phyloP scores from a whole-genome alignment of 805 yeast genomes.

The Nakazawaea siamensis region DNA sequence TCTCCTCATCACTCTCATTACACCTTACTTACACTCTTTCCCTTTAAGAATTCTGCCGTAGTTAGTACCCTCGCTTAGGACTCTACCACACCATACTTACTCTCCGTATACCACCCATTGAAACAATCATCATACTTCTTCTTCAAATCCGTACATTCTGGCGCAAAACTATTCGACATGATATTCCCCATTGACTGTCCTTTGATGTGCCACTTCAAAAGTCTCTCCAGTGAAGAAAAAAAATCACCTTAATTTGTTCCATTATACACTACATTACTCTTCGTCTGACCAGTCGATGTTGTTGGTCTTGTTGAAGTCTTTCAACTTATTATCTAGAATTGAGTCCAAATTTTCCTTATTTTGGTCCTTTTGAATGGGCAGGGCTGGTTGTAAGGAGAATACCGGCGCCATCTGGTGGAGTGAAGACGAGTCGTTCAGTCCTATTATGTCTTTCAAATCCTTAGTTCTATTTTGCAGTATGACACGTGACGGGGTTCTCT shows the following conservation, averaged over 20 bases:
- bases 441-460: conserved; percentile 8
- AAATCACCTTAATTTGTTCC: too few species aligned
- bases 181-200: conserved; percentile 56
- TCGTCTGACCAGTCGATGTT: conserved; percentile 9
- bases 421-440: conserved; percentile 6
- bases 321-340: conserved; percentile 4
- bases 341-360: conserved; percentile 5
- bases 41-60: conserved; percentile 45
- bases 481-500: conserved; percentile 5
- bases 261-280: too few species aligned
- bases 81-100: conserved; percentile 22
- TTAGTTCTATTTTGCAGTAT: conserved; percentile 3
- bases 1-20: too few species aligned
- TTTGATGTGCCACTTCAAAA: too few species aligned
- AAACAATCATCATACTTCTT: conserved; percentile 87
- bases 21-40: conserved; percentile 36
- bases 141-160: conserved; percentile 88
- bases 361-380: not conserved
- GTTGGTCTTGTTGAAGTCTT: conserved; percentile 8
- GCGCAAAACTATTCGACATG: conserved; percentile 88
- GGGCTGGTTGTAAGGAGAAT: not conserved
- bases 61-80: conserved; percentile 1
- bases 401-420: conserved; percentile 7
- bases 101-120: conserved; percentile 91
- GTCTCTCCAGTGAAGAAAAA: too few species aligned